Evolutionary conservation across 2,329 filamentous ascomycete genomes (phyloP).

Genomic region (Ascochyta lentis): DNA sequence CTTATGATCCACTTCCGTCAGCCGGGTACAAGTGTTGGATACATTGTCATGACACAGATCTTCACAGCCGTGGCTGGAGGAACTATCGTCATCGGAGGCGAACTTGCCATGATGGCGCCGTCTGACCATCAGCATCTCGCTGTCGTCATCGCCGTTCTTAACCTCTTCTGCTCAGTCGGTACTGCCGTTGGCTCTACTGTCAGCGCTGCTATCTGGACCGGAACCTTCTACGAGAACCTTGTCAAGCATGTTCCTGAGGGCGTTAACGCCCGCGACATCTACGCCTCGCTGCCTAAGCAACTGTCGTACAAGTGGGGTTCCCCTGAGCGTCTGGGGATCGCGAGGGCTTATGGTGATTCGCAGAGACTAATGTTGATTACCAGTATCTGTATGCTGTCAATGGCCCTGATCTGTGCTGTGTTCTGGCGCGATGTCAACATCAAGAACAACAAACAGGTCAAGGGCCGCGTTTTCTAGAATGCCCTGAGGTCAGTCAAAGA

Average conservation of each 20-base stretch:
- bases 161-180: conserved; percentile 66
- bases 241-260: conserved; percentile 50
- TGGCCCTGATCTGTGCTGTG: conserved; percentile 48
- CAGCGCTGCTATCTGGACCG: conserved; percentile 68
- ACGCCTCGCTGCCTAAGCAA: conserved; percentile 61
- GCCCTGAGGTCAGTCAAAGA: neutral
- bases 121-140: conserved; percentile 28
- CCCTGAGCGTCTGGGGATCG: conserved; percentile 52
- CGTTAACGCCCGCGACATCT: conserved; percentile 50
- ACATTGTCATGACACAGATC: conserved; percentile 41
- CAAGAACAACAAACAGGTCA: conserved; percentile 51
- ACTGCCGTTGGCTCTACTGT: conserved; percentile 54
- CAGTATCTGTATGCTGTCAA: conserved; percentile 28
- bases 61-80: conserved; percentile 31
- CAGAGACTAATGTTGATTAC: conserved; percentile 42
- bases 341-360: conserved; percentile 36
- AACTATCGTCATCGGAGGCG: conserved; percentile 30
- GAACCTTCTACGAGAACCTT: conserved; percentile 62
- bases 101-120: conserved; percentile 29
- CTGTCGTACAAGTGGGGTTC: conserved; percentile 59
- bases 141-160: conserved; percentile 53
- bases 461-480: conserved; percentile 51
- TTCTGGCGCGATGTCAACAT: conserved; percentile 58
- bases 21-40: conserved; percentile 31
- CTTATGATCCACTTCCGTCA: conserved; percentile 39